phyloP scores from a whole-genome alignment of 2,329 filamentous ascomycete species.

The Penicillium sp. region DNA sequence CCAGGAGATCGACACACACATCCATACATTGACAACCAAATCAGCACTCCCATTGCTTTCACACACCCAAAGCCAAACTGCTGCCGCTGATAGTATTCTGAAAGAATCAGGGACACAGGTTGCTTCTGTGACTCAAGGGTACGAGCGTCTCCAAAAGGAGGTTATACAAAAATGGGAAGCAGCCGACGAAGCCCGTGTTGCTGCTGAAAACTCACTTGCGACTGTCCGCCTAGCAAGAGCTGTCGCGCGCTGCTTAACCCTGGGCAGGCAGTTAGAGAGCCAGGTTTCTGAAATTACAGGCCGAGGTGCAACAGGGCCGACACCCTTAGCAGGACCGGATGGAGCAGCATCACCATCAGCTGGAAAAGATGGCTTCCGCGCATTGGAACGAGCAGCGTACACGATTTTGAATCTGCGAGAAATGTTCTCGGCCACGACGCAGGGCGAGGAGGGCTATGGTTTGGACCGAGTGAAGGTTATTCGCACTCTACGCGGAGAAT shows the following conservation, averaged over 20 bases:
- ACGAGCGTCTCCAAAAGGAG: slow-evolving; percentile 74
- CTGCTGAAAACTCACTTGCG: slow-evolving; percentile 69
- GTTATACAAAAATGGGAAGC: slow-evolving; percentile 76
- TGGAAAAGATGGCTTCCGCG: slow-evolving; percentile 61
- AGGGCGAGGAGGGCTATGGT: slow-evolving; percentile 66
- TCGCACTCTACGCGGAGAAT: slow-evolving; percentile 58
- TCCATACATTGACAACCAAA: slow-evolving; percentile 77
- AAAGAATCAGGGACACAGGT: slow-evolving; percentile 72
- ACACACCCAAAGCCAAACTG: slow-evolving; percentile 65
- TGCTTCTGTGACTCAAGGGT: slow-evolving; percentile 70
- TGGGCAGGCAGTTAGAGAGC: slow-evolving; percentile 79
- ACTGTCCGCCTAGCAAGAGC: slow-evolving; percentile 68
- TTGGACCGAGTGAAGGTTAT: slow-evolving; percentile 67
- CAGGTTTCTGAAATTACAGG: slow-evolving; percentile 63
- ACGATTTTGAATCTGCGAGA: slow-evolving; percentile 68
- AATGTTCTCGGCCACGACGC: slow-evolving; percentile 57
- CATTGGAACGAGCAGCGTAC: slow-evolving; percentile 71
- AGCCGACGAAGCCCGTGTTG: slow-evolving; percentile 70
- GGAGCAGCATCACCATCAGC: slow-evolving; percentile 19
- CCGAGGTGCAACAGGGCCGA: slow-evolving; percentile 24
- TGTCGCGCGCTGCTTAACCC: slow-evolving; percentile 66
- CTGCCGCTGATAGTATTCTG: slow-evolving; percentile 63
- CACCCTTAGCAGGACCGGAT: slow-evolving; percentile 27
- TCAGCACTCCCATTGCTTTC: slow-evolving; percentile 71
- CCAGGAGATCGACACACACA: slow-evolving; percentile 92